Conservation (phyloP, 2,329 filamentous ascomycete species). For the Botryotinia calthae region DNA sequence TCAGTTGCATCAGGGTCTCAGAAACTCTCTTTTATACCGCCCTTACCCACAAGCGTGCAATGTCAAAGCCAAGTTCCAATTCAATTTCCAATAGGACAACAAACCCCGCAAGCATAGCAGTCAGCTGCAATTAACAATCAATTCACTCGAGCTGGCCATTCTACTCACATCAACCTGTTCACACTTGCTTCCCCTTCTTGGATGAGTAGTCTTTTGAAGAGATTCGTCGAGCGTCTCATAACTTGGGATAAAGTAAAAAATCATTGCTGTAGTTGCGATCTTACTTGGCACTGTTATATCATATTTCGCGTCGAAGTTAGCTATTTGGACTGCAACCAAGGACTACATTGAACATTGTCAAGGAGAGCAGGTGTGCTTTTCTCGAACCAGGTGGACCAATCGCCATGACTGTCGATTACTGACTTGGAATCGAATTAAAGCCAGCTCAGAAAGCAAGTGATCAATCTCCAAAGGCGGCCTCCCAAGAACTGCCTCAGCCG, state of each 20-base stretch:
- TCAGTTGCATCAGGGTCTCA: background rate
- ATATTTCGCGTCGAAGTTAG: background rate
- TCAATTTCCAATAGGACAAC: background rate
- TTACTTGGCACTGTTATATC: background rate
- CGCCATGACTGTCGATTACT: background rate
- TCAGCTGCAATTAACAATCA: background rate
- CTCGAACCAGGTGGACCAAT: background rate
- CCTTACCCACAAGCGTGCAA: background rate
- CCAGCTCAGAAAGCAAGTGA: background rate
- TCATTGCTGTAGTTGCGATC: background rate
- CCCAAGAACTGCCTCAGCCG: background rate
- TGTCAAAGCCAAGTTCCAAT: background rate
- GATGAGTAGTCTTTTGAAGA: too few species aligned
- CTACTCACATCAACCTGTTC: too few species aligned
- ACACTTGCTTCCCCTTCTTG: background rate
- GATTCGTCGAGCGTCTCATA: background rate
- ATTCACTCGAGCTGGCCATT: background rate
- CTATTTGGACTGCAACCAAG: background rate
- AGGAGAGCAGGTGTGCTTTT: background rate
- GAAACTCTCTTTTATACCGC: background rate
- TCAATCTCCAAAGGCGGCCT: background rate
- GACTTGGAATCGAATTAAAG: background rate
- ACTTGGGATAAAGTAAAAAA: background rate
- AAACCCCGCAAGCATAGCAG: background rate
- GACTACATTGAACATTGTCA: background rate